Conservation (phyloP, 768 basidiomycete species). For the Lentinus brumalis region DNA sequence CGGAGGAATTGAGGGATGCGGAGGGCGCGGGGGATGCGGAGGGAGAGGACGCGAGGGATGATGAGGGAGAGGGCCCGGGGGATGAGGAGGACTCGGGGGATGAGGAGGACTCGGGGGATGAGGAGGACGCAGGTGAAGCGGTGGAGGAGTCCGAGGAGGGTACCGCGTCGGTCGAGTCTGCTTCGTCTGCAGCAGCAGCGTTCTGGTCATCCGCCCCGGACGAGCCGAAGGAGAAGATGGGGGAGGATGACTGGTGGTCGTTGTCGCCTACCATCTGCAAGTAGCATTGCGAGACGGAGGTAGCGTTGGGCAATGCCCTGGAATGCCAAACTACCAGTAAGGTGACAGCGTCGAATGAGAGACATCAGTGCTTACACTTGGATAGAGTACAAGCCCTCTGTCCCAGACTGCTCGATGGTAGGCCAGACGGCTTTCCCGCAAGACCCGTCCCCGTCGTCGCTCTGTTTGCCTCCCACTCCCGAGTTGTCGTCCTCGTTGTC, state of each 20-base stretch:
- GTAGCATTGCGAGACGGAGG: constrained; percentile 25
- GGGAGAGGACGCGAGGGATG: not conserved
- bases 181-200: too few relatives aligned
- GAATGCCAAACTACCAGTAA: too few relatives aligned
- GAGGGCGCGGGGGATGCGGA: not conserved
- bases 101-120: not conserved
- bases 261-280: constrained; percentile 34
- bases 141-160: not conserved
- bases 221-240: constrained; percentile 30
- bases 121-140: not conserved
- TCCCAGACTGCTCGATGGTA: constrained; percentile 23
- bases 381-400: constrained; percentile 27
- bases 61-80: not conserved
- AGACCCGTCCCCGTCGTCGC: not conserved
- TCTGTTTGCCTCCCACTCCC: not conserved
- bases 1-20: not conserved
- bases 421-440: constrained; percentile 33
- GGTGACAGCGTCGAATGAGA: too few relatives aligned
- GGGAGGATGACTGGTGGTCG: constrained; percentile 29
- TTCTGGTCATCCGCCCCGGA: not conserved
- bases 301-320: constrained; percentile 26
- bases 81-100: not conserved
- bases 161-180: too few relatives aligned
- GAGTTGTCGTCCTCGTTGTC: not conserved
- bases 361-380: constrained; percentile 22